Evolutionary conservation across 805 yeast genomes (phyloP).

Genomic region (Nakazawaea molendinolei): DNA sequence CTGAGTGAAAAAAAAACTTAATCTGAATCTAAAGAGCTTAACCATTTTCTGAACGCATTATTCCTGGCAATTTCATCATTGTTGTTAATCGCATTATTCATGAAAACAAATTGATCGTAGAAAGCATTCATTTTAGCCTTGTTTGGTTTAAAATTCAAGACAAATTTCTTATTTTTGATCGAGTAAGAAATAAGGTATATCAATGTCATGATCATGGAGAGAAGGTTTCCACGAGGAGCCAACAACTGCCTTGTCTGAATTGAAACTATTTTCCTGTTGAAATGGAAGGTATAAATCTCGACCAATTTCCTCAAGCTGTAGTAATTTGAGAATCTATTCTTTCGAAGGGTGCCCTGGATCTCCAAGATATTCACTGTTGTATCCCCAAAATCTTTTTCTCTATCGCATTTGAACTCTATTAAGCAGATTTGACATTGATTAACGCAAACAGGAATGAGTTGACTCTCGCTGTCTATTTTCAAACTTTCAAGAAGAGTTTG

Average conservation of each 20-base stretch:
- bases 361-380: conserved; percentile 4
- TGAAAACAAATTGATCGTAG: too few relatives aligned
- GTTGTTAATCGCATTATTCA: too few relatives aligned
- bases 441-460: conserved; percentile 7
- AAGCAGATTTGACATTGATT: conserved; percentile 4
- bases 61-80: too few relatives aligned
- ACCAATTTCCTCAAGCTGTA: conserved; percentile 6
- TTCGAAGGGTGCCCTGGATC: too few relatives aligned
- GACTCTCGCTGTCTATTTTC: conserved; percentile 7
- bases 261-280: conserved; percentile 4
- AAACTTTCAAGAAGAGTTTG: conserved; percentile 7
- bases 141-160: too few relatives aligned
- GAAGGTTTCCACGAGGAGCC: not conserved
- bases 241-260: conserved; percentile 1
- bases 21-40: too few relatives aligned
- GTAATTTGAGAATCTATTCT: too few relatives aligned
- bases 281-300: conserved; percentile 3
- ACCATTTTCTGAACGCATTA: too few relatives aligned
- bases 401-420: conserved; percentile 4
- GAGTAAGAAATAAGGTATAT: conserved; percentile 6
- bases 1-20: too few relatives aligned
- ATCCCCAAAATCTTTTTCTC: not conserved
- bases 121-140: too few relatives aligned
- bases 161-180: too few relatives aligned
- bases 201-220: conserved; percentile 3